A percentile compares a stretch with the other conserved stretches of the same genome.
Evolutionary conservation across 495 filamentous ascomycete species (phyloP).

Genomic region (Penicillium bovifimosum): DNA sequence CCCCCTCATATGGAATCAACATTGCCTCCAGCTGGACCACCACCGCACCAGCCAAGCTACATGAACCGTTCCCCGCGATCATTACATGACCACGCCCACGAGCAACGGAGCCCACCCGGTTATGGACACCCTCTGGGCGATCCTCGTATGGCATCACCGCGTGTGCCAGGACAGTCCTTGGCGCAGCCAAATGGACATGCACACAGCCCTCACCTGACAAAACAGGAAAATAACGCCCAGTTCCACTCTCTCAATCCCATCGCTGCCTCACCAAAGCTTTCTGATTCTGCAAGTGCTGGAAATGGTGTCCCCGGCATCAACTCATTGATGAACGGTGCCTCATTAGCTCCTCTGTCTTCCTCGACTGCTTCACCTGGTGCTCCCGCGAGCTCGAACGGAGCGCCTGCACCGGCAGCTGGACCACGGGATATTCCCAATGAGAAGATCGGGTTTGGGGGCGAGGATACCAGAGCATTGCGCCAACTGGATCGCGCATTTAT

Average conservation of each 20-base stretch:
- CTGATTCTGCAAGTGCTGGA: slow-evolving; percentile 20
- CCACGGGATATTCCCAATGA: slow-evolving; percentile 59
- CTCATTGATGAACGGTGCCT: slow-evolving; percentile 46
- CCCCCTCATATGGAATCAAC: slow-evolving; percentile 28
- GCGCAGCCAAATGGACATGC: slow-evolving; percentile 24
- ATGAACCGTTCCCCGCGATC: slow-evolving; percentile 35
- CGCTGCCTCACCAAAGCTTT: slow-evolving; percentile 19
- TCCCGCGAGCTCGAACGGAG: slow-evolving; percentile 12
- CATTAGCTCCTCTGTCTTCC: slow-evolving; percentile 37
- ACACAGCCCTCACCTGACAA: slow-evolving; percentile 30
- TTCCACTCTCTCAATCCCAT: slow-evolving; percentile 18
- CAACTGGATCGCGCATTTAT: slow-evolving; percentile 55
- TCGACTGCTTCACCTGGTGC: slow-evolving; percentile 21
- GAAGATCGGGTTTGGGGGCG: slow-evolving; percentile 55
- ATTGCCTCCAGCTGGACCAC: slow-evolving; percentile 21
- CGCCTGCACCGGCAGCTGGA: slow-evolving; percentile 32
- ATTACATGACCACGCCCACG: slow-evolving; percentile 26
- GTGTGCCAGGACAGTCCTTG: slow-evolving; percentile 23
- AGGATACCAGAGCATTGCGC: slow-evolving; percentile 61
- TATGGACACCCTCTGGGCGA: slow-evolving; percentile 26
- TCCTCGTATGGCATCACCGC: slow-evolving; percentile 37
- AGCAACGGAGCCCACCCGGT: slow-evolving; percentile 30
- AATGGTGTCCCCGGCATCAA: slow-evolving; percentile 48
- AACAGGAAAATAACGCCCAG: slow-evolving; percentile 26
- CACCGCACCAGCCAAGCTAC: slow-evolving; percentile 21